These are phyloP conservation scores for Botrytis galanthina DNA, from an alignment of 2,329 filamentous ascomycete species.

Conservation along the genomic window DNA sequence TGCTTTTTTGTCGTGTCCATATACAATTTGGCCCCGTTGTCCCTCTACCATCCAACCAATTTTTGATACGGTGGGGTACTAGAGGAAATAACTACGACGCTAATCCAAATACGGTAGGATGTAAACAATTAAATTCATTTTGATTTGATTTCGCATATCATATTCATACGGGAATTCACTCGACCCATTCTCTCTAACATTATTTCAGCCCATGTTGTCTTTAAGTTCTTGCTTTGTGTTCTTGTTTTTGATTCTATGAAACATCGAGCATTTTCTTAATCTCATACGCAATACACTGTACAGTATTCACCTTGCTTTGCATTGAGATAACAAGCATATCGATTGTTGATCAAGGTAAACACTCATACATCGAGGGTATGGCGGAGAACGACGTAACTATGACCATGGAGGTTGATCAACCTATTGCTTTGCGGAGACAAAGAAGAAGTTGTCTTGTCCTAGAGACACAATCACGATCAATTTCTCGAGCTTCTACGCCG, in stretches of 20 bases:
- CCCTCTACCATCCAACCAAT: constrained; percentile 18
- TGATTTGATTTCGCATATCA: constrained; percentile 1
- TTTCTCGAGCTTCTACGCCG: constrained; percentile 25
- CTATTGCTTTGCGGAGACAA: constrained; percentile 55
- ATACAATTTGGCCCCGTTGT: constrained; percentile 14
- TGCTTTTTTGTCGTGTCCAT: constrained; percentile 1
- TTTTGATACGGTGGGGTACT: constrained; percentile 4
- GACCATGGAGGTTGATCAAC: constrained; percentile 45
- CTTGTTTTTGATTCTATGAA: background rate
- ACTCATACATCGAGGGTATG: background rate
- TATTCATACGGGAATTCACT: background rate
- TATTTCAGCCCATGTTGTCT: background rate
- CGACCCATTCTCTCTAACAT: background rate
- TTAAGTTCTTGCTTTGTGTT: background rate
- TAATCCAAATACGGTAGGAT: background rate
- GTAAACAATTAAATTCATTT: constrained; percentile 19
- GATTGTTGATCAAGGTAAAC: background rate
- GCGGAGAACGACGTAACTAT: constrained; percentile 30
- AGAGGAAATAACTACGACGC: background rate
- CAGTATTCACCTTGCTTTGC: background rate
- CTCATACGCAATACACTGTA: background rate
- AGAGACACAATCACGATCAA: constrained; percentile 23
- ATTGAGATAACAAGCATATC: background rate
- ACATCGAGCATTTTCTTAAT: background rate
- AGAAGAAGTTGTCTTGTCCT: constrained; percentile 45